Conservation (phyloP, 345 rosid species). For the Pistacia vera region DNA sequence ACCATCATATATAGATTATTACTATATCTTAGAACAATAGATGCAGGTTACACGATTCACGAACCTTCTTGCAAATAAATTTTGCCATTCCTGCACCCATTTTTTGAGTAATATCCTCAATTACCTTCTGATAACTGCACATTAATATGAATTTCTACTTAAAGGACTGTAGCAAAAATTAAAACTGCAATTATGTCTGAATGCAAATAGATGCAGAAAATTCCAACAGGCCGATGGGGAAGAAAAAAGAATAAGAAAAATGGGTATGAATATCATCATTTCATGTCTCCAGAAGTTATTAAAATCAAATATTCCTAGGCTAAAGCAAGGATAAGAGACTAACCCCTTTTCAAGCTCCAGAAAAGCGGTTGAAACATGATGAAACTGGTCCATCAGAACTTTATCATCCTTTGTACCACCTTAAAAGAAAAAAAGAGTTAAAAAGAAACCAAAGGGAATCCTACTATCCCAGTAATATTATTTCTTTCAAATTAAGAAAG, state of each 20-base stretch:
- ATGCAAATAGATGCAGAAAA: neutral
- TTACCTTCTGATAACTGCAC: slow-evolving; percentile 83
- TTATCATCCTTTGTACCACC: slow-evolving; percentile 87
- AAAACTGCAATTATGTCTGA: neutral
- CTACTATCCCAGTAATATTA: no score
- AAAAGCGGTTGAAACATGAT: slow-evolving; percentile 80
- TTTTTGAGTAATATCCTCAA: slow-evolving; percentile 72
- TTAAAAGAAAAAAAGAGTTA: no score
- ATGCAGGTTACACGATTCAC: no score
- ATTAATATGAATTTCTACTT: neutral
- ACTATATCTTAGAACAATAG: no score
- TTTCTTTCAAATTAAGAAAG: no score
- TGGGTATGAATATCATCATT: neutral
- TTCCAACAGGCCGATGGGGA: neutral
- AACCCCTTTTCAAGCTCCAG: slow-evolving; percentile 83
- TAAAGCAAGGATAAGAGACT: slow-evolving; percentile 18
- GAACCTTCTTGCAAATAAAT: no score
- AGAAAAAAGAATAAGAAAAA: neutral
- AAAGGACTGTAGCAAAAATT: neutral
- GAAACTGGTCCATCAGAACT: slow-evolving; percentile 93
- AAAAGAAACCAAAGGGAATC: no score
- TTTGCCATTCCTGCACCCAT: slow-evolving; percentile 39
- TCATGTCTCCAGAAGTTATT: neutral
- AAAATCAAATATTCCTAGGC: neutral
- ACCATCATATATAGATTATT: no score